These are phyloP conservation scores for Glonium stellatum DNA, from an alignment of 495 filamentous ascomycete species.

Conservation along the genomic window DNA sequence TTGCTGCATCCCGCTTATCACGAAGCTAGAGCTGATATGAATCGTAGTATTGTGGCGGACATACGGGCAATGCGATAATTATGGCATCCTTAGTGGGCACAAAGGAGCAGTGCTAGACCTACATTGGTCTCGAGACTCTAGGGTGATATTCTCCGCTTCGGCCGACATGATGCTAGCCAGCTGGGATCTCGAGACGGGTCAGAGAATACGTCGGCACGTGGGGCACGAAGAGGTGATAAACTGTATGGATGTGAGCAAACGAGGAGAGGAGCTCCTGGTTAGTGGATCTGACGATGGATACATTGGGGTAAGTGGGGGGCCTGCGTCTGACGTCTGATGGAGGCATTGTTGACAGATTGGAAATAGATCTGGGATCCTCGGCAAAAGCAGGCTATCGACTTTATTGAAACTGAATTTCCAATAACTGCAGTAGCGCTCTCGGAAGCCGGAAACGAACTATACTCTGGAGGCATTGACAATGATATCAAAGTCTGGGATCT, in stretches of 20 bases:
- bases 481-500: constrained; percentile 97
- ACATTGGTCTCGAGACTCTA: constrained; percentile 92
- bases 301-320: constrained; percentile 52
- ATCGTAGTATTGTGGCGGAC: constrained; percentile 81
- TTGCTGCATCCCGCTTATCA: constrained; percentile 1
- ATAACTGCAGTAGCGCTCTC: constrained; percentile 85
- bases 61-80: constrained; percentile 87
- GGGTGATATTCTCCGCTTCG: constrained; percentile 85
- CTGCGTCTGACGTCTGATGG: not conserved
- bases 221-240: constrained; percentile 96
- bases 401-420: constrained; percentile 85
- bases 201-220: constrained; percentile 80
- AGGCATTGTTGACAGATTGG: constrained; percentile 10
- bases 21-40: constrained; percentile 11
- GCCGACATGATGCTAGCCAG: constrained; percentile 87
- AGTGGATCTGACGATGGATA: constrained; percentile 89
- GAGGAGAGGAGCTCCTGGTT: constrained; percentile 82
- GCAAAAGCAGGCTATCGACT: constrained; percentile 80
- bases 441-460: constrained; percentile 92
- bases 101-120: constrained; percentile 85
- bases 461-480: constrained; percentile 91
- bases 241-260: constrained; percentile 72
- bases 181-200: constrained; percentile 86
- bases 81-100: constrained; percentile 79
- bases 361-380: constrained; percentile 82